Evolutionary conservation across 345 rosid species (phyloP).

Genomic region (Melaleuca alternifolia): DNA sequence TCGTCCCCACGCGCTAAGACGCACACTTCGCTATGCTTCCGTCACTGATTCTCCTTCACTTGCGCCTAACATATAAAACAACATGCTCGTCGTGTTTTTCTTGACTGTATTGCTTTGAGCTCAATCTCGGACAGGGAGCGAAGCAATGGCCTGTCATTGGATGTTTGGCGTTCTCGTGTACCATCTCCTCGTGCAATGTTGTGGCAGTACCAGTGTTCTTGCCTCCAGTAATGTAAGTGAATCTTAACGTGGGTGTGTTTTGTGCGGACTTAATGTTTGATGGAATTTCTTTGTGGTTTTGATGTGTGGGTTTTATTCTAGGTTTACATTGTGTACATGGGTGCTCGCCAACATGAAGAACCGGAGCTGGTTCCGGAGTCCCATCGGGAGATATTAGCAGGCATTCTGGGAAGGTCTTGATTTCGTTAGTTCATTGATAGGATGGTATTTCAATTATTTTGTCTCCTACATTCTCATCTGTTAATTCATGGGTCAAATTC

Average conservation of each 20-base stretch:
- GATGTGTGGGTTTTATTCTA: background rate
- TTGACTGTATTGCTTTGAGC: background rate
- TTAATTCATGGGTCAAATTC: background rate
- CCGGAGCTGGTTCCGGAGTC: constrained; percentile 25
- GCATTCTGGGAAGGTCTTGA: constrained; percentile 39
- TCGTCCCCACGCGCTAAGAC: background rate
- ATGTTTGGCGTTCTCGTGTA: background rate
- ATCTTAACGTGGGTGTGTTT: background rate
- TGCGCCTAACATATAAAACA: background rate
- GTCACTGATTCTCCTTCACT: background rate
- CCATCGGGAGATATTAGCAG: constrained; percentile 36
- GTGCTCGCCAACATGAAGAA: constrained; percentile 18
- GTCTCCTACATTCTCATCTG: background rate
- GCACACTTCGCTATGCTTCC: background rate
- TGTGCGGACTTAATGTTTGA: background rate
- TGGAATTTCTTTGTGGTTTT: background rate
- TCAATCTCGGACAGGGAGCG: background rate
- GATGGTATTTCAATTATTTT: too few relatives aligned
- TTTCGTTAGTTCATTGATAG: too few relatives aligned
- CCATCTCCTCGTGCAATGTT: background rate
- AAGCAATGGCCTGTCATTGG: background rate
- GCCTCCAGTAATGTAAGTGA: constrained; percentile 30
- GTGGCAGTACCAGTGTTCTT: background rate
- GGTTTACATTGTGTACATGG: constrained; percentile 51
- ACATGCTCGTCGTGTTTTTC: background rate